Evolutionary conservation across 768 basidiomycete genomes (phyloP), one percentile per base, ranked within the genome.

Genomic region (Boletus rufocinnamomeus): DNA sequence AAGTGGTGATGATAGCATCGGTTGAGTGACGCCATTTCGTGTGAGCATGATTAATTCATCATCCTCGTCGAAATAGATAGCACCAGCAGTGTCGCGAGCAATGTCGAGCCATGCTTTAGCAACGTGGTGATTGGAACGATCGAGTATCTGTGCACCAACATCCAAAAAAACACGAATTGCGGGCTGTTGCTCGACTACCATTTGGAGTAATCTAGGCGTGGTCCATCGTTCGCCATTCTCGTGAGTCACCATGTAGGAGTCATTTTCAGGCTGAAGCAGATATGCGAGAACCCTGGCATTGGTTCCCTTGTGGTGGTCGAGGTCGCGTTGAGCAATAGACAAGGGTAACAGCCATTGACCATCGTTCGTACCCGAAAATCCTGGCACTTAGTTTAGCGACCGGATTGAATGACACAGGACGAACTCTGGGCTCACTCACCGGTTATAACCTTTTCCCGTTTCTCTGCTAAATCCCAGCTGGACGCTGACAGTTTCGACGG

Each of bases 81-180:
- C 74, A 0, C 63, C 71, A 41, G 32, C 32, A 4, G 53, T 49
- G 19, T 56, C 50, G 0, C 13, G 14, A 25, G 46, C 50, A 34
- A 63, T 54, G 16, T 49, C 23, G 3, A 84, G 71, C 84, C 83
- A 84, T 6, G 60, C 46, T 19, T 54, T 28, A 2, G 73, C 79
- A 2, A 84, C 50, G 25, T 80, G 64, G 1, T 53, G 25, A 51
- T 82, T 84, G 19, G 69, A 65, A 54, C 79, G 60, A 43, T 84
- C 82, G 4, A 84, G 72, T 54, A 84, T 78, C 61, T 84, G 83
- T 0, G 83, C 81, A 0, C 83, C 83, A 9, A 84, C 80, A 52
- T 84, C 83, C 4, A 84, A 65, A 23, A 84, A 64, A 16, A 83
- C 79, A 34, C 72, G 72, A 16, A 83, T 69, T 14, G 68, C 61